Evolutionary conservation across 345 rosid genomes (phyloP).

Genomic region (Gossypium sturtianum): DNA sequence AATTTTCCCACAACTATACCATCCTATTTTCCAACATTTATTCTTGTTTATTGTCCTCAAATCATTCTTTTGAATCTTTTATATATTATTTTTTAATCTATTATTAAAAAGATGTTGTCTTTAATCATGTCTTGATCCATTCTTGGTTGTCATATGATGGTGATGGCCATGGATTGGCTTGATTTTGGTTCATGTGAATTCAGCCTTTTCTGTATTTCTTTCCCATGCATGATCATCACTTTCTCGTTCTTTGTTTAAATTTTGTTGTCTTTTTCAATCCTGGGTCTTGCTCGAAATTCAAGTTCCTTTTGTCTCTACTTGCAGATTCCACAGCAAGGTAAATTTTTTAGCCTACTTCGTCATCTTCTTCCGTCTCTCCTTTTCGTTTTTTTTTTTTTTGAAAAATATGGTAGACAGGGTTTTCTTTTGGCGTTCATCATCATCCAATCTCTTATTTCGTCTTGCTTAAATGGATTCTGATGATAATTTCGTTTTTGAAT

Average conservation of each 20-base stretch:
- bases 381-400: too few species aligned
- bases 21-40: background rate
- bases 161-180: slow-evolving; percentile 19
- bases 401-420: too few species aligned
- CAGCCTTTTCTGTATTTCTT: slow-evolving; percentile 8
- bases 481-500: background rate
- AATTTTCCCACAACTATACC: slow-evolving; percentile 4
- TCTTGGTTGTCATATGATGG: slow-evolving; percentile 16
- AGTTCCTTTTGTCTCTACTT: background rate
- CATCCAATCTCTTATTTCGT: background rate
- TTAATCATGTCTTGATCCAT: background rate
- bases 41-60: background rate
- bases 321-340: slow-evolving; percentile 14
- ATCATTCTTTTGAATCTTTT: background rate
- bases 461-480: slow-evolving; percentile 5
- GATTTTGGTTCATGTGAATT: slow-evolving; percentile 17
- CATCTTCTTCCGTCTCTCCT: background rate
- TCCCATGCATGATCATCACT: slow-evolving; percentile 8
- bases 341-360: background rate
- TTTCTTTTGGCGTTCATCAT: background rate
- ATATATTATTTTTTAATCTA: background rate
- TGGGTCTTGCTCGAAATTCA: slow-evolving; percentile 5
- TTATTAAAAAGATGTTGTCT: background rate
- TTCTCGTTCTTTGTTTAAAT: background rate
- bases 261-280: background rate